Evolutionary conservation across 192 early-diverging fungal species (phyloP), one percentile per base, ranked within the genome.

Genomic region (Backusella australiensis): DNA sequence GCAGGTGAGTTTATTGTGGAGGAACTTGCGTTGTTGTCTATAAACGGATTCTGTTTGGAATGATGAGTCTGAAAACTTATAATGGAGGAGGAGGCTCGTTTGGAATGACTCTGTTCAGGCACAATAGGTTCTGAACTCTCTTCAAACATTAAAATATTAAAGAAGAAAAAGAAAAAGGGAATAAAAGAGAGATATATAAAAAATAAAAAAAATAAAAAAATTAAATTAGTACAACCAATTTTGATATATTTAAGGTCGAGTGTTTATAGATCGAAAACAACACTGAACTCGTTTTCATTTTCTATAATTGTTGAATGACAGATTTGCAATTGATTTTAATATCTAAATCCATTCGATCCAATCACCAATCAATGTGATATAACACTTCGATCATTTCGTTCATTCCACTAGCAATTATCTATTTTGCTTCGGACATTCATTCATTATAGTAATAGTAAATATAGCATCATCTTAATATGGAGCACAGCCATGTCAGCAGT

Each of bases 11-110:
- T 69, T 12, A 69, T 36, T 23, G 68, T 69, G 23, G 68, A 69
- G 6, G 68, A 69, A 7, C 68, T 69, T 21, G 68, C 36, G 34
- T 69, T 69, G n/a, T 69, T 69, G 34, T 69, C 68, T 39, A 69
- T 41, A 69, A 41, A 38, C 1, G n/a, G 34, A 69, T 35, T 35
- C 3, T 67, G 34, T 12, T 69, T 69, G 21, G 68, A 69, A 39
- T 69, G 34, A 69, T 69, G 38, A 69, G 21, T 36, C 56, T 63
- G 56, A 29, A 63, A 63, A 63, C 56, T 63, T 11, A 63, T 63
- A 12, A 63, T 63, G 56, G 56, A 63, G 9, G 56, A 63, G 19
- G 56, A 63, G 4, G 56, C 12, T 63, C 9, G 23, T 63, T 63
- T 63, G 11, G 12, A 63, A 63, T 63, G 23, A 29, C 56, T 23